Base-by-base conservation (phyloP, 2,329 filamentous ascomycete genomes). In the Hypoxylon sp. region DNA sequence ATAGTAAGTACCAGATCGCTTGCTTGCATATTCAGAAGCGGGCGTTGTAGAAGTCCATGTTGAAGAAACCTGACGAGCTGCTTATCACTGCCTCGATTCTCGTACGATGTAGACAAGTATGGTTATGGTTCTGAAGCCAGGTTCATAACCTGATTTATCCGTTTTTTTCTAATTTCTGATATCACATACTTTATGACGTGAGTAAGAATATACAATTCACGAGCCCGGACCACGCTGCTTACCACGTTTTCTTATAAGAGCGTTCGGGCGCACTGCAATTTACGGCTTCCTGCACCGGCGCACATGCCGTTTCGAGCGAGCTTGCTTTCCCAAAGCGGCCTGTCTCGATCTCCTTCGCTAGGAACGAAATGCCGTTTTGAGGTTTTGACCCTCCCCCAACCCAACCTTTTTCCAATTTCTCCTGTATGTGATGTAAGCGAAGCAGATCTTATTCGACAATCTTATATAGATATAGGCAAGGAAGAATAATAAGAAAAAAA, bases 351-450 rank as follows among this genome's bases (percentile, higher is more conserved):
- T 51, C 39, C 52, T 13, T 32, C 20, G 48, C 17, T 26, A 20
- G 54, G 54, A 48, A 51, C 46, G 48, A 22, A 59, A 46, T 65
- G 39, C 62, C 58, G 6, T 48, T 65, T 62, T 34, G n/a, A 26
- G 59, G 57, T 26, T 43, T 37, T 61, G 53, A 54, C 49, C 30
- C 26, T 28, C 13, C 49, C 13, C 41, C 34, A 2, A 11, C 48
- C 48, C 26, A 56, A 57, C 47, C 48, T 43, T 24, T 46, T 24
- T 46, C 22, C 50, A 55, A 58, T 53, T 58, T 39, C 7, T 26
- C 4, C 24, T 34, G 11, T 53, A 28, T 60, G 13, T 34, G 19
- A 28, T 60, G 13, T 34, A 30, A 20, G 15, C 44, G 28, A n/a
- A 57, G 19, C 37, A 24, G 15, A 51, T 58, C 41, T 52, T 58